A percentile compares a stretch with the other conserved stretches of the same genome.
Conservation (phyloP, 2,329 filamentous ascomycete species). For the Diaporthe citrichinensis region DNA sequence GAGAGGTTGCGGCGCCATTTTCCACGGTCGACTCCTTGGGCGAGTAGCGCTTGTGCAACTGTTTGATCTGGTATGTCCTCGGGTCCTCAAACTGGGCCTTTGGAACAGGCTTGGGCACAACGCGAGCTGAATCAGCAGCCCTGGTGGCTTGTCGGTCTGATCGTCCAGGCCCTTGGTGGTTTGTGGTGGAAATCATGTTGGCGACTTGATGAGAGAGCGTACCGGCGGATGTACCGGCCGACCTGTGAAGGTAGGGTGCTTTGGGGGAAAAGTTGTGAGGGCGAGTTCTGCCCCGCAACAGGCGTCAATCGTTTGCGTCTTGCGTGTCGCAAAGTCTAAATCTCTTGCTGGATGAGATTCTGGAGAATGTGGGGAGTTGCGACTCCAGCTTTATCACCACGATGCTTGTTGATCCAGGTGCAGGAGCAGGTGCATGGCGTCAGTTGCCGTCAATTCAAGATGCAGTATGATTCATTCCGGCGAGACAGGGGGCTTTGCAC, state of each 20-base stretch:
- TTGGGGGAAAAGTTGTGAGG: not conserved
- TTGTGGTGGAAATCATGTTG: slow-evolving; percentile 38
- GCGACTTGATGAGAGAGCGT: not conserved
- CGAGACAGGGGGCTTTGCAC: slow-evolving; percentile 9
- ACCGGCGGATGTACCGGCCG: not conserved
- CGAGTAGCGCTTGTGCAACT: slow-evolving; percentile 77
- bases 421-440: not conserved
- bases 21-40: slow-evolving; percentile 59
- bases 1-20: slow-evolving; percentile 64
- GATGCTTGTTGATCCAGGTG: not conserved
- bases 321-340: not conserved
- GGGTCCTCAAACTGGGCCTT: slow-evolving; percentile 76
- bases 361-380: no score
- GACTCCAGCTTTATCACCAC: not conserved
- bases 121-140: slow-evolving; percentile 59
- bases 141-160: slow-evolving; percentile 59
- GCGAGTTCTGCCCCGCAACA: not conserved
- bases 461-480: slow-evolving; percentile 35
- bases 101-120: slow-evolving; percentile 77
- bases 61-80: slow-evolving; percentile 80
- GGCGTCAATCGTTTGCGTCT: not conserved
- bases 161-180: not conserved
- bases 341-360: not conserved
- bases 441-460: slow-evolving; percentile 28
- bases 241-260: not conserved